phyloP scores from a whole-genome alignment of 352 stramenopile species.

The Globisporangium acanthophoron region DNA sequence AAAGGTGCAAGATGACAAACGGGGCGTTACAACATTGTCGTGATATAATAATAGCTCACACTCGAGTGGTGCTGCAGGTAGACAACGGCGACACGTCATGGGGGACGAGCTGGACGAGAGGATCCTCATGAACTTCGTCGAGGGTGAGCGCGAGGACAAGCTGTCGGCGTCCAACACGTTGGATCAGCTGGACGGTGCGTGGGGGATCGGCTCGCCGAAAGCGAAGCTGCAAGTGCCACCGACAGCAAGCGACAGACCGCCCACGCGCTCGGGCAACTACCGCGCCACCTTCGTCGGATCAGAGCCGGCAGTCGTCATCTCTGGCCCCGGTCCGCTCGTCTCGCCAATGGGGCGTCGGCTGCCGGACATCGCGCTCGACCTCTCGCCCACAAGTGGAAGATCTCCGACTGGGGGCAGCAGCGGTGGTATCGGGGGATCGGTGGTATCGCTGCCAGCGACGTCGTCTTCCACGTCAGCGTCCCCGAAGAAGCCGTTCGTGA shows the following conservation, averaged over 20 bases:
- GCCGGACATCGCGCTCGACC: constrained; percentile 12
- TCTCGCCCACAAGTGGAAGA: background rate
- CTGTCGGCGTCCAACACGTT: background rate
- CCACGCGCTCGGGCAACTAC: constrained; percentile 4
- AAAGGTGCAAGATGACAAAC: no score
- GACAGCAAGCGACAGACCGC: background rate
- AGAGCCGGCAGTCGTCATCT: background rate
- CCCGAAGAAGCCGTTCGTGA: constrained; percentile 11
- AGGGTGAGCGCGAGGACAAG: background rate
- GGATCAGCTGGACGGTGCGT: background rate
- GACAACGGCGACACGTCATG: background rate
- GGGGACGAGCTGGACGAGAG: constrained; percentile 8
- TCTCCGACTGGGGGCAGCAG: background rate
- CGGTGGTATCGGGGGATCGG: background rate
- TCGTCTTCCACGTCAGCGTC: background rate
- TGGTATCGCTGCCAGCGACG: constrained; percentile 1
- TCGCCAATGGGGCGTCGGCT: constrained; percentile 1
- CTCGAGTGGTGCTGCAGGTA: no score
- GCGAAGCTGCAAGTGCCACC: constrained; percentile 1
- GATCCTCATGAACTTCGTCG: constrained; percentile 5
- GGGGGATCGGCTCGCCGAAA: background rate
- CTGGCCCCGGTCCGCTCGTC: background rate
- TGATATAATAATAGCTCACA: background rate
- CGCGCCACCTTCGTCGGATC: background rate
- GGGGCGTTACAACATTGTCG: no score